Percentiles rank a stretch among this genome's conserved stretches.
Conservation (phyloP, 352 stramenopile genomes). For the Pythium folliculosum region DNA sequence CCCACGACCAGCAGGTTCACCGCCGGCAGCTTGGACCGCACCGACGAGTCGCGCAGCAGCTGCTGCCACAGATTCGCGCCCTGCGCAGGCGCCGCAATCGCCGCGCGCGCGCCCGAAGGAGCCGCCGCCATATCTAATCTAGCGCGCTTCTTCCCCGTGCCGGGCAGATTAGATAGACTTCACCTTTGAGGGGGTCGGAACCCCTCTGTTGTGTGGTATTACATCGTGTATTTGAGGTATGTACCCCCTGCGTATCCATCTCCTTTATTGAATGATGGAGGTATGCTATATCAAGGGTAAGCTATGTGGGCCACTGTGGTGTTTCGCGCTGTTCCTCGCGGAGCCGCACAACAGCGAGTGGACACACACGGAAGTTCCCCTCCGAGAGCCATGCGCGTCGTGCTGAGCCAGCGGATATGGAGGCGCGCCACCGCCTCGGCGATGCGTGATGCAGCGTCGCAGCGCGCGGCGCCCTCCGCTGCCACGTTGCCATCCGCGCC, state of each 20-base stretch:
- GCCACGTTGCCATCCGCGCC: too few relatives aligned
- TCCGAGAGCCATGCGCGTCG: conserved; percentile 21
- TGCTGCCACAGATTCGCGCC: conserved; percentile 77
- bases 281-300: background rate
- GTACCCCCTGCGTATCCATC: background rate
- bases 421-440: conserved; percentile 7
- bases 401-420: conserved; percentile 34
- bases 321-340: background rate
- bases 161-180: conserved; percentile 1
- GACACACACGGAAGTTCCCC: conserved; percentile 11
- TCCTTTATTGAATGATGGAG: background rate
- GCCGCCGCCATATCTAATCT: conserved; percentile 3
- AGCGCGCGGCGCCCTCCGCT: too few relatives aligned
- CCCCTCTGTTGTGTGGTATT: background rate
- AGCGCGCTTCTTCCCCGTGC: too few relatives aligned
- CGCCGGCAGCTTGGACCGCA: conserved; percentile 68
- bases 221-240: background rate
- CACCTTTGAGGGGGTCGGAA: conserved; percentile 2
- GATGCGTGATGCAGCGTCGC: background rate
- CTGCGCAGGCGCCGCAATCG: background rate
- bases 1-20: conserved; percentile 74
- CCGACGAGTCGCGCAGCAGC: conserved; percentile 80
- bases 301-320: conserved; percentile 11
- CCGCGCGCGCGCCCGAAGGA: conserved; percentile 9
- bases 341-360: conserved; percentile 10